phyloP scores from a whole-genome alignment of 2,329 filamentous ascomycete genomes.

The Fusarium austroafricanum region DNA sequence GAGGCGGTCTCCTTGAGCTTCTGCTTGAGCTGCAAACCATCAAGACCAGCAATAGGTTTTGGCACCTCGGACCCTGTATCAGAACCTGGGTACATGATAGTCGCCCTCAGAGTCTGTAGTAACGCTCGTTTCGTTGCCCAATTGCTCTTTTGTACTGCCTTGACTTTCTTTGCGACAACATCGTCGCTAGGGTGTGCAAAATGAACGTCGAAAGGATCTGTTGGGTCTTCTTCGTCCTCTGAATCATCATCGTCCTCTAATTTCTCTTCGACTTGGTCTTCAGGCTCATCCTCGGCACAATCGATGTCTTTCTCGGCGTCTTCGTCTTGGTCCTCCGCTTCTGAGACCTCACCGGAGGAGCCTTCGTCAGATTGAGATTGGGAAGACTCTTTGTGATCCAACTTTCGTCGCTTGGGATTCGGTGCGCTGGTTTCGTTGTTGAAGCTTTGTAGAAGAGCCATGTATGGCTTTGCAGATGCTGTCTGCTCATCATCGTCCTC shows the following conservation, averaged over 20 bases:
- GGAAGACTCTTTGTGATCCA: slow-evolving; percentile 54
- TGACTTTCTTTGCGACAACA: slow-evolving; percentile 65
- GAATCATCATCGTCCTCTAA: slow-evolving; percentile 52
- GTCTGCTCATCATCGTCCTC: slow-evolving; percentile 62
- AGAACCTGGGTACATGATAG: slow-evolving; percentile 60
- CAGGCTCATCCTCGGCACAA: slow-evolving; percentile 42
- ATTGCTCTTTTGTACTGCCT: slow-evolving; percentile 60
- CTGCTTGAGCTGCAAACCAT: slow-evolving; percentile 74
- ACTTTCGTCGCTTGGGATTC: slow-evolving; percentile 68
- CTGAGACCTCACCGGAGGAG: slow-evolving; percentile 38
- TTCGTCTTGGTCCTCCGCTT: slow-evolving; percentile 57
- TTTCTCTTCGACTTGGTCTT: slow-evolving; percentile 48
- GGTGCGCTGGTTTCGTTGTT: slow-evolving; percentile 58
- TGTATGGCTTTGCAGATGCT: slow-evolving; percentile 62
- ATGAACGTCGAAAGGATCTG: slow-evolving; percentile 84
- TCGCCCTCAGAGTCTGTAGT: slow-evolving; percentile 60
- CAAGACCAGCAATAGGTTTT: slow-evolving; percentile 52
- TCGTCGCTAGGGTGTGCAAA: slow-evolving; percentile 77
- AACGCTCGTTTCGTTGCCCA: slow-evolving; percentile 64
- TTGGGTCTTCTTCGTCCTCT: slow-evolving; percentile 64
- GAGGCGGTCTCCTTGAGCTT: slow-evolving; percentile 69
- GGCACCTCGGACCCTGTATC: slow-evolving; percentile 50
- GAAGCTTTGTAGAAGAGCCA: slow-evolving; percentile 69
- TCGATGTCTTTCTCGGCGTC: slow-evolving; percentile 60
- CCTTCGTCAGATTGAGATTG: slow-evolving; percentile 38